Percentiles rank a stretch among this genome's conserved stretches.
phyloP scores from a whole-genome alignment of 2,329 filamentous ascomycete species.

The Coniosporium tulheliwenetii region DNA sequence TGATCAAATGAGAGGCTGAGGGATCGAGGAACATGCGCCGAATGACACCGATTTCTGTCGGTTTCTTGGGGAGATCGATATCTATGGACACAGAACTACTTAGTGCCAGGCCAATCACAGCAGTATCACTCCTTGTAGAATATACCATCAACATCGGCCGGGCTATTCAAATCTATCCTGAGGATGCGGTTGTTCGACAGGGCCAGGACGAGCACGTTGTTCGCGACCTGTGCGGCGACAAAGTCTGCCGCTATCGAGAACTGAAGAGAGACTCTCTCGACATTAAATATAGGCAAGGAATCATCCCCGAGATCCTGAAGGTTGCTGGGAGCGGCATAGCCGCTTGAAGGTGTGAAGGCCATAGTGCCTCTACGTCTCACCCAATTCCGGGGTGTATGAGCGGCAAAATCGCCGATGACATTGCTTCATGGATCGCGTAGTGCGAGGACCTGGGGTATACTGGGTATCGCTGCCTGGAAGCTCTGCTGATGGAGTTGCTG shows the following conservation, averaged over 20 bases:
- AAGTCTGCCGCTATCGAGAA: constrained; percentile 94
- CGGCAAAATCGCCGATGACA: too few species aligned
- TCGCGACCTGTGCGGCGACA: constrained; percentile 89
- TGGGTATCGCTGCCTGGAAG: too few species aligned
- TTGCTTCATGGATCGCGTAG: too few species aligned
- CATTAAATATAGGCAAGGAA: constrained; percentile 77
- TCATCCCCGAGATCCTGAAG: constrained; percentile 43
- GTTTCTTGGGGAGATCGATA: constrained; percentile 90
- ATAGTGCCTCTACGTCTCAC: constrained; percentile 23
- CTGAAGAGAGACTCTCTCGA: constrained; percentile 81
- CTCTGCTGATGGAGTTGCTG: too few species aligned
- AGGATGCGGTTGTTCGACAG: constrained; percentile 85
- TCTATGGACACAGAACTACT: constrained; percentile 35
- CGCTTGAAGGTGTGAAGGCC: constrained; percentile 56
- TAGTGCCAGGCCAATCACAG: too few species aligned
- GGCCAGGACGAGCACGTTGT: constrained; percentile 88
- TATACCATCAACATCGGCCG: constrained; percentile 71
- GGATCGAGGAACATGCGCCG: constrained; percentile 95
- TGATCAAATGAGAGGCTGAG: constrained; percentile 82
- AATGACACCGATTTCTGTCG: constrained; percentile 81
- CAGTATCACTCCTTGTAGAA: too few species aligned
- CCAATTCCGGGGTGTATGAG: too few species aligned
- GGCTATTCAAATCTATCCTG: constrained; percentile 83
- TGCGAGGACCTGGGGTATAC: too few species aligned
- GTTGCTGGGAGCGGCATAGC: constrained; percentile 54